These are phyloP conservation scores for Phoma herbarum DNA, from an alignment of 2,329 filamentous ascomycete species.

Conservation along the genomic window DNA sequence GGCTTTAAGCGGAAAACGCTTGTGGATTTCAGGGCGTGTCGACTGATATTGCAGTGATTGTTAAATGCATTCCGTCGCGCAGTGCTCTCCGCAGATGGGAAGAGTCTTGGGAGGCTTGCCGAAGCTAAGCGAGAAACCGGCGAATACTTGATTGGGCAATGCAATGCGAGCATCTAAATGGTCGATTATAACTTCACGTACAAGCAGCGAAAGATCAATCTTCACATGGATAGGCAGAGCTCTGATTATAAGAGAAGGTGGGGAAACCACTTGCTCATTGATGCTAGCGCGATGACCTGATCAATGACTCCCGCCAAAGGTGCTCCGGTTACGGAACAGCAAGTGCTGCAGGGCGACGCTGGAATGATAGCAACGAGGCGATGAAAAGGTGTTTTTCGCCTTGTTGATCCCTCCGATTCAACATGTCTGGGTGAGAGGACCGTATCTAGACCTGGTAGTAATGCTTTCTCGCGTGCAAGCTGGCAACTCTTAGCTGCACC, in stretches of 20 bases:
- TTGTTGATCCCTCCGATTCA: neutral
- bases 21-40: slow-evolving; percentile 22
- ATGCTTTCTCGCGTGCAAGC: neutral
- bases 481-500: neutral
- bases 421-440: neutral
- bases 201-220: neutral
- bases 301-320: neutral
- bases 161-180: neutral
- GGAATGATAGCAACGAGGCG: neutral
- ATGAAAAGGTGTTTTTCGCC: neutral
- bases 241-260: neutral
- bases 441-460: neutral
- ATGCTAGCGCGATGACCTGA: neutral
- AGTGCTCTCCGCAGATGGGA: slow-evolving; percentile 4
- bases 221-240: neutral
- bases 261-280: too few species aligned
- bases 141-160: slow-evolving; percentile 17
- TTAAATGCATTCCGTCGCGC: slow-evolving; percentile 17
- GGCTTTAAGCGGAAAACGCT: slow-evolving; percentile 34
- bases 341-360: neutral
- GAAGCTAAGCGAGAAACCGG: slow-evolving; percentile 12
- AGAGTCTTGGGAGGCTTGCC: neutral
- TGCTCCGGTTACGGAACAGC: neutral
- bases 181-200: neutral
- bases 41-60: slow-evolving; percentile 26